Evolutionary conservation across 495 filamentous ascomycete genomes (phyloP), one percentile per base, ranked within the genome.

Genomic region (Lophium mytilinum): DNA sequence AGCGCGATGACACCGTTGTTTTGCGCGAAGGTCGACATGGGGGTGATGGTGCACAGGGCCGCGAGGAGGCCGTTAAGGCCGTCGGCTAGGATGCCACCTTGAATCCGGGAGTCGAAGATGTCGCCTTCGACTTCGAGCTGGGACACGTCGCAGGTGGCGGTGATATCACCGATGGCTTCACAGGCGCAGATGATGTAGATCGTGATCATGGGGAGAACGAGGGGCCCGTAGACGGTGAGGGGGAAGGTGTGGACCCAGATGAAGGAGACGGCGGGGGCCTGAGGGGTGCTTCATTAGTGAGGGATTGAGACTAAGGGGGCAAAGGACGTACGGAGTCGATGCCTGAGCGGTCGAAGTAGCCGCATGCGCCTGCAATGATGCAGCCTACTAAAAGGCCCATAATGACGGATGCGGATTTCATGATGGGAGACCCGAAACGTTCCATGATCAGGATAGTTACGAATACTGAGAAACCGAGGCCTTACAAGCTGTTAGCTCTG

Each of bases 1-100:
- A 93, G 76, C 9, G 88, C 83, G 57, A 95, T 93, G 53, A 95
- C 90, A 60, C 89, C 83, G 72, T 95, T 95, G 71, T 95, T 95
- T 70, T 94, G 88, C 0, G 89, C 83, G 50, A 82, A 83, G 61
- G 83, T 86, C 4, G 80, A 84, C 82, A 90, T 87, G 17, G 89
- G 87, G 0, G 85, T 89, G 59, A 90, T 89, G 24, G 90, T 93
- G 73, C 79, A 82, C 39, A 95, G 77, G 0, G 86, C 87, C n/a
- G 89, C 87, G 33, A 95, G 63, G 43, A 90, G 69, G 30, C 88
- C 87, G 69, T 85, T 90, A 39, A 90, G 53, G 15, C 89, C 88
- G 66, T 92, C 89, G 1, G 87, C 86, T 1, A 92, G 73, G 37
- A 95, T 80, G 52, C 90, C 90, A 17, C 90, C 90, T 67, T 92